Percentiles rank a stretch among this genome's conserved stretches.
phyloP scores from a whole-genome alignment of 352 stramenopile genomes.

The Achlya hypogyna region DNA sequence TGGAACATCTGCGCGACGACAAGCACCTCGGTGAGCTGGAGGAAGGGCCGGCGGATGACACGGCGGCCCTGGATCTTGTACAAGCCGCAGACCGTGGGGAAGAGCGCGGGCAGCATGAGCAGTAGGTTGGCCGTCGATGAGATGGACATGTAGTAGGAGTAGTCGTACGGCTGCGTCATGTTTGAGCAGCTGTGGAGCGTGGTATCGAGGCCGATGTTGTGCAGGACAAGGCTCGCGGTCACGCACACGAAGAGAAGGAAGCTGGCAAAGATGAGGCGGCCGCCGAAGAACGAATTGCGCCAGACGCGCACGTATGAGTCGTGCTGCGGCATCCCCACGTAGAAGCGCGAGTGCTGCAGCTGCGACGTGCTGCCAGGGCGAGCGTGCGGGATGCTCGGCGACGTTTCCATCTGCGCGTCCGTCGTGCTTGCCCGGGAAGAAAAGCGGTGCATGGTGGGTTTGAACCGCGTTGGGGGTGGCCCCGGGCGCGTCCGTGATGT shows the following conservation, averaged over 20 bases:
- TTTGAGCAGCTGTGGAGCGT: conserved; percentile 2
- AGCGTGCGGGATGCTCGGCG: background rate
- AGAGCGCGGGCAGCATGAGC: conserved; percentile 46
- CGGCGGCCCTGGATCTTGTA: conserved; percentile 43
- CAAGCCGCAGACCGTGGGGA: conserved; percentile 41
- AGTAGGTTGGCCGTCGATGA: conserved; percentile 33
- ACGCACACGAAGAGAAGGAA: background rate
- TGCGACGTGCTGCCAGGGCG: background rate
- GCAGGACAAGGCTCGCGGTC: conserved; percentile 2
- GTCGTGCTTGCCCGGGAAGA: background rate
- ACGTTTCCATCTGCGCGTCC: background rate
- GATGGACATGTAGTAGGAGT: conserved; percentile 31
- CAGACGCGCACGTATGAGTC: background rate
- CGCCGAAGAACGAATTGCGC: conserved; percentile 17
- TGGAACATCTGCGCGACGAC: conserved; percentile 41
- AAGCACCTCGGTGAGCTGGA: conserved; percentile 61
- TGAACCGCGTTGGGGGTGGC: background rate
- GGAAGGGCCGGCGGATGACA: conserved; percentile 53
- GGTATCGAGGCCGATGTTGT: background rate
- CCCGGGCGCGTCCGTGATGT: background rate
- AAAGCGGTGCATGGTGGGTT: background rate
- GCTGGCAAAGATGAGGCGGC: conserved; percentile 13
- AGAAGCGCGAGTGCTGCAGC: background rate
- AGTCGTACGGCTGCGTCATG: background rate
- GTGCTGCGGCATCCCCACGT: background rate